phyloP scores from a whole-genome alignment of 345 rosid species.

The Citrus reticulata region DNA sequence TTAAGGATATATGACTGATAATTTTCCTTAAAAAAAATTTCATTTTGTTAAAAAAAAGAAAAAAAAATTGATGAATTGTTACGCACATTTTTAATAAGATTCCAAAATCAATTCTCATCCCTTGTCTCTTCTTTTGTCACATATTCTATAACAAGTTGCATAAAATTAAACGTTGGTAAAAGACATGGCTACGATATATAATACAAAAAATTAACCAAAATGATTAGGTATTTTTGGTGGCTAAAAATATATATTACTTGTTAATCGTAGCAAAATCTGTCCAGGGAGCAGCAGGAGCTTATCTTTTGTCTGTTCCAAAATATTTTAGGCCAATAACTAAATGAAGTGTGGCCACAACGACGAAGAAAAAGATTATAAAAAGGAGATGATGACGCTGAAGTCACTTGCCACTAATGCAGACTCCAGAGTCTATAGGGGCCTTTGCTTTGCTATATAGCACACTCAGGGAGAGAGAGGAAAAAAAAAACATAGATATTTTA shows the following conservation, averaged over 20 bases:
- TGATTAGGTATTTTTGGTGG: conserved; percentile 25
- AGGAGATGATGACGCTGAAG: conserved; percentile 36
- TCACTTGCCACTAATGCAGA: conserved; percentile 30
- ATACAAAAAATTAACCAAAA: neutral
- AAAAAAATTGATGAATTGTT: neutral
- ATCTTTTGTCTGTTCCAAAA: neutral
- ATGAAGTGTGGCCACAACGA: conserved; percentile 18
- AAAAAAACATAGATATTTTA: neutral
- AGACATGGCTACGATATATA: neutral
- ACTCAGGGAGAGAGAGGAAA: neutral
- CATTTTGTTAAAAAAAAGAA: too few species aligned
- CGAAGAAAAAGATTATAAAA: conserved; percentile 23
- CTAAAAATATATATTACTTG: conserved; percentile 15
- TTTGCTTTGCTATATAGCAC: conserved; percentile 20
- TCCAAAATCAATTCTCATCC: neutral
- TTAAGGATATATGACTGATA: too few species aligned
- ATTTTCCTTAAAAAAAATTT: too few species aligned
- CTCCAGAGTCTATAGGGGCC: neutral
- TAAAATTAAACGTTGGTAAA: neutral
- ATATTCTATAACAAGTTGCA: conserved; percentile 10
- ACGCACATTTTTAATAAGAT: neutral
- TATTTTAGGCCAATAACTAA: neutral
- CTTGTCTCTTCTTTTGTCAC: conserved; percentile 22
- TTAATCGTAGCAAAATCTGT: neutral
- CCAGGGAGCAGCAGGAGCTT: neutral